These are phyloP conservation scores for Cokeromyces recurvatus DNA, from an alignment of 371 early-diverging fungal genomes.

Conservation along the genomic window DNA sequence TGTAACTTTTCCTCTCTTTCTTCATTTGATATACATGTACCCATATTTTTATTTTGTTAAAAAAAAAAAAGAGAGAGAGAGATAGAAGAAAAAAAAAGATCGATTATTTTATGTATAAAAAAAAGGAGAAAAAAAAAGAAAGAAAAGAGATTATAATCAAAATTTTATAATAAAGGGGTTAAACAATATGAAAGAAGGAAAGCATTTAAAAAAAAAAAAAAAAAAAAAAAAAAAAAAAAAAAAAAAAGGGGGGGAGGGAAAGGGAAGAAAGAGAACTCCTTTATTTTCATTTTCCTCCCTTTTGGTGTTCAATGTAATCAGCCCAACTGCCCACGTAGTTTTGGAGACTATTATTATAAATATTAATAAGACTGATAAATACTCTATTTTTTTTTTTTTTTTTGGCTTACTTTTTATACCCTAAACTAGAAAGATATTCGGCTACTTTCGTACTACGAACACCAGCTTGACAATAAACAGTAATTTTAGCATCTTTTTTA, in stretches of 20 bases:
- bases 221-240: conserved; percentile 9
- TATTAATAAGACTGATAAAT: too few species aligned
- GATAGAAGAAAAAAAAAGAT: conserved; percentile 3
- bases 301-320: conserved; percentile 39
- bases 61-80: conserved; percentile 3
- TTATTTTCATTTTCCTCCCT: conserved; percentile 6
- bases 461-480: conserved; percentile 63
- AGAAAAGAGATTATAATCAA: conserved; percentile 4
- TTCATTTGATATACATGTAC: conserved; percentile 63
- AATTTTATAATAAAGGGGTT: conserved; percentile 5
- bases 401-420: conserved; percentile 31
- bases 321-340: conserved; percentile 64
- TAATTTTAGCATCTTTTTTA: conserved; percentile 29
- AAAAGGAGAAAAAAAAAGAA: conserved; percentile 5
- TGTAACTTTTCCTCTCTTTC: conserved; percentile 52
- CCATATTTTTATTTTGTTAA: conserved; percentile 38
- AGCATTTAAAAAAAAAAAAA: conserved; percentile 8
- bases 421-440: conserved; percentile 42
- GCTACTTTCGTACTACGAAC: conserved; percentile 53
- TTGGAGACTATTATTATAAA: conserved; percentile 25
- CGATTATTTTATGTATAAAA: too few species aligned
- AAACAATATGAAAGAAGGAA: too few species aligned
- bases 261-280: neutral
- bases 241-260: conserved; percentile 4
- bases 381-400: too few species aligned